These are phyloP conservation scores for Sugiyamaella paludigena DNA, from an alignment of 1,139 yeast genomes.

Conservation along the genomic window DNA sequence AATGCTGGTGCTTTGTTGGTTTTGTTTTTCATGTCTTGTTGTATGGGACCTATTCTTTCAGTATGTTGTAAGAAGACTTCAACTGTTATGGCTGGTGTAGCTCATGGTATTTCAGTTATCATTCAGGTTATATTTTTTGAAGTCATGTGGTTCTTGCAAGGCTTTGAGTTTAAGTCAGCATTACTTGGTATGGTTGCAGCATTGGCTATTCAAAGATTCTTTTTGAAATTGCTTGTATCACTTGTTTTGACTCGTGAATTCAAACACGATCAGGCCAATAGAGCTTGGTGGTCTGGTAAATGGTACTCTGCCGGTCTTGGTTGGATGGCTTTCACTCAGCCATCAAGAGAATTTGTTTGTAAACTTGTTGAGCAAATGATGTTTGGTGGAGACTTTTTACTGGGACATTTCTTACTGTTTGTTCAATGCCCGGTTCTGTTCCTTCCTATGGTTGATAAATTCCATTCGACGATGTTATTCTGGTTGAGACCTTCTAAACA, in stretches of 20 bases:
- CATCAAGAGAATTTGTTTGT: constrained; percentile 92
- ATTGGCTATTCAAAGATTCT: constrained; percentile 81
- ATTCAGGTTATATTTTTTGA: constrained; percentile 83
- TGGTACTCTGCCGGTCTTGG: constrained; percentile 98
- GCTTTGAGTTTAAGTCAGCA: constrained; percentile 85
- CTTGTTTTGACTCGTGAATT: constrained; percentile 89
- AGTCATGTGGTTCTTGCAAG: constrained; percentile 96
- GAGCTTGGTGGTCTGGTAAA: constrained; percentile 99
- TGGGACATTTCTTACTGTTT: constrained; percentile 87
- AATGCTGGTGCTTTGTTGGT: constrained; percentile 68
- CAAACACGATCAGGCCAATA: constrained; percentile 93
- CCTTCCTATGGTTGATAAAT: constrained; percentile 88
- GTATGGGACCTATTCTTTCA: constrained; percentile 94
- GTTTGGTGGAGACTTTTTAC: constrained; percentile 93
- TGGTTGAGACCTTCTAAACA: constrained; percentile 98
- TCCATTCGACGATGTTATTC: constrained; percentile 98
- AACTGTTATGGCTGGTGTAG: constrained; percentile 94
- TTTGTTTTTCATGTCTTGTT: constrained; percentile 81
- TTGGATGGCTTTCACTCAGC: constrained; percentile 94
- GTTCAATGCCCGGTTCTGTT: constrained; percentile 83
- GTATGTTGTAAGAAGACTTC: constrained; percentile 98
- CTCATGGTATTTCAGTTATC: constrained; percentile 91
- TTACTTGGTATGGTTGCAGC: constrained; percentile 82
- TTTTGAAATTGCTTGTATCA: constrained; percentile 82
- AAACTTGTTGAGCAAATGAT: constrained; percentile 92